Conservation (phyloP, 2,329 filamentous ascomycete genomes). For the Amphichorda felina region DNA sequence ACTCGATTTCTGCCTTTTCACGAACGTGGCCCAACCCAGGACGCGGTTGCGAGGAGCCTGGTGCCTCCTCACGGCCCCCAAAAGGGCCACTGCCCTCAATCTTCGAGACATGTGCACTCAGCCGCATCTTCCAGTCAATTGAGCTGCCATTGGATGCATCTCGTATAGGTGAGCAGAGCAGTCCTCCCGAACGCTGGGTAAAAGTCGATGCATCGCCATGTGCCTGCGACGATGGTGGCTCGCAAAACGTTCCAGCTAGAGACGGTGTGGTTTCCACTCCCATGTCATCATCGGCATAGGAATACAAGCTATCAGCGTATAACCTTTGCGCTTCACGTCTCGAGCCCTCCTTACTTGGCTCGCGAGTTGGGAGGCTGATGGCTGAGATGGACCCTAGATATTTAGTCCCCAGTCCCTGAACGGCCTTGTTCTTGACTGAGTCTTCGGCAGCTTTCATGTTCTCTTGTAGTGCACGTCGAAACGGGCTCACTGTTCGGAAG, state of each 20-base stretch:
- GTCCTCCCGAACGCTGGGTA: no score
- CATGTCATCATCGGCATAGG: no score
- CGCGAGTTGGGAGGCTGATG: conserved; percentile 24
- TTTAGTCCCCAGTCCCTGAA: conserved; percentile 5
- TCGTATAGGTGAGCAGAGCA: no score
- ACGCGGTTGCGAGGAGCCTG: conserved; percentile 6
- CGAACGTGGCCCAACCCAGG: conserved; percentile 27
- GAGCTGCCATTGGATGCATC: conserved; percentile 31
- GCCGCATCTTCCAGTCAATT: conserved; percentile 42
- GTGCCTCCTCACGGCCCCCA: not conserved
- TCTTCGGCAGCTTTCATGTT: conserved; percentile 27
- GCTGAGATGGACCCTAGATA: conserved; percentile 28
- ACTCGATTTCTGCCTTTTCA: conserved; percentile 37
- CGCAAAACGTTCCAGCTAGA: no score
- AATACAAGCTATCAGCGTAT: conserved; percentile 40
- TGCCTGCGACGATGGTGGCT: no score
- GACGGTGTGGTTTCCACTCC: no score
- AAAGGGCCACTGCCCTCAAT: conserved; percentile 17
- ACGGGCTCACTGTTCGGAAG: conserved; percentile 43
- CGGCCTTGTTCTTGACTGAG: conserved; percentile 12
- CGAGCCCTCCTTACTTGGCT: conserved; percentile 25
- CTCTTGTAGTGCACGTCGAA: conserved; percentile 36
- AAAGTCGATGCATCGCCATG: no score
- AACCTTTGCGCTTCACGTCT: conserved; percentile 22
- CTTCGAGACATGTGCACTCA: conserved; percentile 38